Percentiles rank a stretch among this genome's conserved stretches.
Conservation (phyloP, 1,139 yeast species). For the Neolecta irregularis region DNA sequence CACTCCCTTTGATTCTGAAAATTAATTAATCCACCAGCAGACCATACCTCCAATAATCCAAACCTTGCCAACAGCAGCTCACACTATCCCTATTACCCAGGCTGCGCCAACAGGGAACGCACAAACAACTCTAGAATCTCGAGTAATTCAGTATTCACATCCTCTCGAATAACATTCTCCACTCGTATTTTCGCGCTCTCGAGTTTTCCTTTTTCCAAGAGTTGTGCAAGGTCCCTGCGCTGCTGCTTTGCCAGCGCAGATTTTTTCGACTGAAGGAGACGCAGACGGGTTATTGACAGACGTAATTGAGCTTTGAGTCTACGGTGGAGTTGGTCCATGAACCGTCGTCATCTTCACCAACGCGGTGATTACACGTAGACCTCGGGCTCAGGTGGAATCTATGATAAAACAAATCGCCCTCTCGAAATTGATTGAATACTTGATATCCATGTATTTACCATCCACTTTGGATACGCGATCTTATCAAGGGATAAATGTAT, state of each 20-base stretch:
- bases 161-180: conserved; percentile 74
- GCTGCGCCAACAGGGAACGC: too few relatives aligned
- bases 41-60: conserved; percentile 32
- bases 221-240: conserved; percentile 58
- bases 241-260: conserved; percentile 70
- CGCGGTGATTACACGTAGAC: too few relatives aligned
- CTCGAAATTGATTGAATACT: too few relatives aligned
- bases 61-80: conserved; percentile 69
- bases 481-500: too few relatives aligned
- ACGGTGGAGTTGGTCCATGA: too few relatives aligned
- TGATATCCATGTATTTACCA: too few relatives aligned
- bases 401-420: too few relatives aligned
- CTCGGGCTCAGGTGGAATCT: too few relatives aligned
- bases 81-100: too few relatives aligned
- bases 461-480: too few relatives aligned
- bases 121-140: conserved; percentile 51
- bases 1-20: conserved; percentile 25
- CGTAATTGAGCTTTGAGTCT: too few relatives aligned
- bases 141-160: conserved; percentile 62
- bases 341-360: too few relatives aligned
- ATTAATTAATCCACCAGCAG: neutral
- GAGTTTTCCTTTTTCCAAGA: conserved; percentile 56
- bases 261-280: conserved; percentile 70
- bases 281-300: conserved; percentile 66
- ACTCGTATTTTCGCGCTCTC: conserved; percentile 74